phyloP scores from a whole-genome alignment of 179 eudicot species.

The Sideroxylon spinosum region DNA sequence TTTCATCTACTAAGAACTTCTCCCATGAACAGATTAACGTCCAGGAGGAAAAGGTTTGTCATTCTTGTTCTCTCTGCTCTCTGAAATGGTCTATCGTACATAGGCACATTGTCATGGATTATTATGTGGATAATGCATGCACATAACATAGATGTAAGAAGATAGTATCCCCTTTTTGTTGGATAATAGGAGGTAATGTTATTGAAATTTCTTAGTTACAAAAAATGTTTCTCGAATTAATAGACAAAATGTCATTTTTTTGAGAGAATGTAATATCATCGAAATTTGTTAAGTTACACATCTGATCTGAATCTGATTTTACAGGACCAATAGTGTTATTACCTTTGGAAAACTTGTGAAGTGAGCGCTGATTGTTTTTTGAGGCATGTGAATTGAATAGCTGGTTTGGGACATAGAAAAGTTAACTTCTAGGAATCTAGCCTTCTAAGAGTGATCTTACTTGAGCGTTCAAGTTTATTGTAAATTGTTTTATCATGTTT shows the following conservation, averaged over 20 bases:
- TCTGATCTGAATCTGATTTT: too few relatives aligned
- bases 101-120: slow-evolving; percentile 1
- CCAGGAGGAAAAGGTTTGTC: slow-evolving; percentile 36
- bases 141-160: background rate
- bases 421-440: too few relatives aligned
- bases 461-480: too few relatives aligned
- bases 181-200: background rate
- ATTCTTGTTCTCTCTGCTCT: slow-evolving; percentile 8
- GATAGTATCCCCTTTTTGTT: background rate
- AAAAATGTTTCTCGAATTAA: background rate
- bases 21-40: slow-evolving; percentile 27
- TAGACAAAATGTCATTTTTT: background rate
- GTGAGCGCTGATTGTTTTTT: too few relatives aligned
- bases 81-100: background rate
- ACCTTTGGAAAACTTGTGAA: too few relatives aligned
- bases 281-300: background rate
- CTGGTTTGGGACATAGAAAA: too few relatives aligned
- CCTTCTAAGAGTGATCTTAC: too few relatives aligned
- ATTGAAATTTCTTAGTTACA: background rate
- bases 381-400: too few relatives aligned
- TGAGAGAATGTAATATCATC: background rate
- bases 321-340: too few relatives aligned
- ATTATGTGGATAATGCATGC: background rate
- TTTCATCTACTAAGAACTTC: slow-evolving; percentile 26
- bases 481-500: too few relatives aligned